Base-by-base conservation (phyloP, 768 basidiomycete species). In the Mycena crocata region DNA sequence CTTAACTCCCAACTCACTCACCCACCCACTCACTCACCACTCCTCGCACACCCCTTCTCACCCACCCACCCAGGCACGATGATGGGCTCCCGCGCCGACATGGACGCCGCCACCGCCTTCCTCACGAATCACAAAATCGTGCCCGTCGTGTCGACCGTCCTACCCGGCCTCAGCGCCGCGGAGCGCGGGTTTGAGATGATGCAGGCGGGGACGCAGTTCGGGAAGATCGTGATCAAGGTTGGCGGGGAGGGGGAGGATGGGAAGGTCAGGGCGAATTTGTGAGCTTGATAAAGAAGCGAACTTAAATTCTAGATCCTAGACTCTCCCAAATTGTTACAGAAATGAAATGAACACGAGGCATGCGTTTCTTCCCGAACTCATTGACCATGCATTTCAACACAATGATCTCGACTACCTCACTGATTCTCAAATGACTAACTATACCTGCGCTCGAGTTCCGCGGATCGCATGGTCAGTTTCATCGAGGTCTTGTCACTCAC, bases 31-130 rank as follows among this genome's bases (percentile, higher is more conserved):
- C 31, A 30, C 52, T 40, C 34, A 39, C 24, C 23, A 23, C 14
- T 23, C 12, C 19, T 19, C n/a, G 50, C 64, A 23, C 46, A 42
- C 24, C 56, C 48, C 55, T 42, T 26, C 46, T 30, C 55, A 34
- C 46, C 42, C 57, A 46, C 57, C 40, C n/a, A 49, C 21, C 14
- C 63, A 93, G 93, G 93, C 37, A 92, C 92, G 2, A 93, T 90
- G 30, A 93, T 95, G 93, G 94, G 93, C 21, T 94, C 93, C 10
- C 87, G 84, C 70, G 83, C 87, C 59, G 93, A 95, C 78, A 83
- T 95, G 63, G 75, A 84, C 57, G 87, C 89, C 34, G 93, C 93
- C 24, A 93, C 93, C 1, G 76, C 79, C 17, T 95, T 96, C 78
- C 76, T 95, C 26, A 78, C 81, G 4, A 76, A 89, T 72, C 89